Evolutionary conservation across 257 asterid genomes (phyloP), one percentile per base, ranked within the genome.

Genomic region (Cinchona pubescens): DNA sequence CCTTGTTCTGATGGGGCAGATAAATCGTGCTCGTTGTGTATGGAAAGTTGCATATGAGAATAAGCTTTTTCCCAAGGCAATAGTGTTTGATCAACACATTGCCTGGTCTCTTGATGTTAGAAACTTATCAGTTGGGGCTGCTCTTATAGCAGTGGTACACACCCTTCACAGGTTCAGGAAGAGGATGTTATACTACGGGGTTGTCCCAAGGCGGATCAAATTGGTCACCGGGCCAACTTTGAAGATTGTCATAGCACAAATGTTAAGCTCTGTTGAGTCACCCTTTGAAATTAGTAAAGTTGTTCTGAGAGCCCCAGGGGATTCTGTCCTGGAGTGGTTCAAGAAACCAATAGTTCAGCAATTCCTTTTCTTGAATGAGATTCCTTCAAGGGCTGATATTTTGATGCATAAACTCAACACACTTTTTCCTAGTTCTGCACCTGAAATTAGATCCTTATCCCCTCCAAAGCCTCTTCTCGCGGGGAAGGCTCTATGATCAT

Each of bases 51-150:
- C 99, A 8, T 95, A 95, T 42, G 99, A 95, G 82, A 91, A 91
- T 83, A 95, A 91, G 85, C 92, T 95, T 46, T 95, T 95, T 73
- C 96, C 99, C 4, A 95, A 95, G 85, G 99, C 99, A 4, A 92
- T 95, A 62, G 99, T 95, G 71, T 95, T 95, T 77, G 99, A 95
- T 87, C 98, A 95, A 76, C 98, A 92, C 82, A 88, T 91, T 73
- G 97, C 99, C 16, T 92, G 99, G 99, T 95, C 99, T 59, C 94
- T 95, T 38, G 99, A 95, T 76, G 98, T 92, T 59, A 90, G 99
- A 79, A 92, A 95, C 82, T 75, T 92, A 83, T 89, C 99, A 3
- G 97, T 95, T 25, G 98, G 99, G 60, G 98, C 99, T 35, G 98
- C 99, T 77, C 92, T 95, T 42, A 80, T 92, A 70, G 95, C 98